Evolutionary conservation across 1,139 yeast species (phyloP), one percentile per base, ranked within the genome.

Genomic region (Pichia sp.): DNA sequence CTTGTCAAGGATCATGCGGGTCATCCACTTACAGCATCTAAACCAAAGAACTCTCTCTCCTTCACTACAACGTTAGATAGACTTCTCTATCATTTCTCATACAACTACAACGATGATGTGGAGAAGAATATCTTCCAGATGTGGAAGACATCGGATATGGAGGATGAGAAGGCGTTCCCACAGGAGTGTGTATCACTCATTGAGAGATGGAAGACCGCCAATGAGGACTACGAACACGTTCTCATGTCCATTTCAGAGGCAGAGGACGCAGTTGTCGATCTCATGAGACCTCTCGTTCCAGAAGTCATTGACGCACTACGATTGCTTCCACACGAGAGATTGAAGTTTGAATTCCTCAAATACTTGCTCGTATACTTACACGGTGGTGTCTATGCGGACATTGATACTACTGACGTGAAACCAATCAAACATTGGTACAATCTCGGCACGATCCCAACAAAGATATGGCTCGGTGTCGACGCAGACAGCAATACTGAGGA

Each of bases 51-150:
- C 33, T 45, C 47, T 9, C 50, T 50, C 34, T 49, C 49, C 27
- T 39, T 54, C 46, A 44, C 47, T 22, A 42, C 55, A 1, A 55
- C 49, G 23, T 81, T 47, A 66, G 41, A 53, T 13, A 42, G 58
- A 38, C 34, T 86, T 35, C 66, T 81, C 4, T 69, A 58, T 47
- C 74, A 74, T 47, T 84, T 81, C 56, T 94, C 94, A 0, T 86
- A 83, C 56, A 77, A 77, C 39, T 64, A 72, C 3, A 44, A 58
- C 8, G 53, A 46, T 22, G 47, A 42, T 3, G 74, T 83, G 41
- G 95, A 91, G 21, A 79, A 76, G 43, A 71, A 72, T 43, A 77
- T 91, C 33, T 91, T 95, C 95, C 98, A 91, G 59, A 82, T 96
- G 2, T 91, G 97, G 96, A 84, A 33, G 17, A 32, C 83, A 56